Evolutionary conservation across 2,329 filamentous ascomycete species (phyloP).

Genomic region (Cladosporium sp.): DNA sequence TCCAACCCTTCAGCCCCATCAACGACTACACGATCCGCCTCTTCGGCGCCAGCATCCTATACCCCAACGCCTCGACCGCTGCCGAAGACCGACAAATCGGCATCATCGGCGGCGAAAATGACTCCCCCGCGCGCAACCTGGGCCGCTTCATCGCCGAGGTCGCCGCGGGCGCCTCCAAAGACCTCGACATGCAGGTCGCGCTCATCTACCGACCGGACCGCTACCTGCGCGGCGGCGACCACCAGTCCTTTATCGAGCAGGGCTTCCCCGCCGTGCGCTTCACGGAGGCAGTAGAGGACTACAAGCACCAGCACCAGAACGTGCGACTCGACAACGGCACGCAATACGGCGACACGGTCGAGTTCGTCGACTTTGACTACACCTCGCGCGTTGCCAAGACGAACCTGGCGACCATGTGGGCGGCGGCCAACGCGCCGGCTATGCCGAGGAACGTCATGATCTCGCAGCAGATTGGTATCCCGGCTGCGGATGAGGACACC

Average conservation of each 20-base stretch:
- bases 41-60: slow-evolving; percentile 43
- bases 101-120: slow-evolving; percentile 47
- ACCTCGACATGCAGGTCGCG: slow-evolving; percentile 50
- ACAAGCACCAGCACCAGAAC: slow-evolving; percentile 53
- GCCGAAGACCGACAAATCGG: slow-evolving; percentile 33
- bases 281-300: slow-evolving; percentile 54
- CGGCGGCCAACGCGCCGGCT: slow-evolving; percentile 47
- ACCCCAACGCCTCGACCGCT: slow-evolving; percentile 40
- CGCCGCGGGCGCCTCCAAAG: slow-evolving; percentile 44
- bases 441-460: slow-evolving; percentile 45
- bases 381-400: slow-evolving; percentile 49
- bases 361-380: slow-evolving; percentile 54
- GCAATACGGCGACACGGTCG: slow-evolving; percentile 50
- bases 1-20: slow-evolving; percentile 35
- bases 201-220: slow-evolving; percentile 52
- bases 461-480: slow-evolving; percentile 21
- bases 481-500: slow-evolving; percentile 20
- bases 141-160: slow-evolving; percentile 52
- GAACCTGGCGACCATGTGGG: slow-evolving; percentile 51
- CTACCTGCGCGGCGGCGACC: slow-evolving; percentile 52
- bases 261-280: slow-evolving; percentile 51
- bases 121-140: slow-evolving; percentile 49
- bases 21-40: slow-evolving; percentile 46
- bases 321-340: slow-evolving; percentile 43
- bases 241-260: slow-evolving; percentile 49